Base-by-base conservation (phyloP, 1,139 yeast species). In the Sugiyamaella paludigena region DNA sequence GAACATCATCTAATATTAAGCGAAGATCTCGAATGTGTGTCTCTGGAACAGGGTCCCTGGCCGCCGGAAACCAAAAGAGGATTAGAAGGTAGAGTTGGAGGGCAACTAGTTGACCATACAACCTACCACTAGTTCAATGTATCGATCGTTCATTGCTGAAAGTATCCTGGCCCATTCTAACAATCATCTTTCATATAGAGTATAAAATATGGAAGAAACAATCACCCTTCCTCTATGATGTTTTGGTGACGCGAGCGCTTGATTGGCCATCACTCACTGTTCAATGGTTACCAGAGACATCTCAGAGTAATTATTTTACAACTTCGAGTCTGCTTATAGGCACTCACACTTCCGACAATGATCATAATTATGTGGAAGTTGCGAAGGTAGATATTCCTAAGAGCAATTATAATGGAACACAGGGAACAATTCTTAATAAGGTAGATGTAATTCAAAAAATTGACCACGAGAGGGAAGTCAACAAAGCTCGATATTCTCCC, bases 401-500 rank as follows among this genome's bases (percentile, higher is more conserved):
- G 62, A 26, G 67, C 65, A 44, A 27, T n/a, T 54, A 45, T 31
- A 38, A 45, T 28, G 45, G 38, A 16, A 55, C 56, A 36, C 47
- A 58, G 39, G 52, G 59, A 12, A 45, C 61, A 15, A 50, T 62
- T 27, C 56, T 53, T 36, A 59, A 59, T 48, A 59, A 64, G 31
- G 54, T 88, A 43, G 83, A 78, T 57, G 80, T 86, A 43, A 70
- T 75, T 40, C 83, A 82, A 63, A 84, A 85, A 67, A 76, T 71
- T 47, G 64, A 67, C 36, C 60, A 58, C 48, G 54, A 57, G 35
- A 62, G 66, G 8, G 68, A 64, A 47, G 80, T 91, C 49, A 87
- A 89, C 62, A 75, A 91, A 56, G 96, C 96, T 4, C 78, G 96
- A 39, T 82, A 79, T 62, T 80, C 84, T 79, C 96, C 96, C 0